Evolutionary conservation across 75 land plant genomes (phyloP), one percentile per base, ranked within the genome.

Genomic region (Selaginella moellendorffii): DNA sequence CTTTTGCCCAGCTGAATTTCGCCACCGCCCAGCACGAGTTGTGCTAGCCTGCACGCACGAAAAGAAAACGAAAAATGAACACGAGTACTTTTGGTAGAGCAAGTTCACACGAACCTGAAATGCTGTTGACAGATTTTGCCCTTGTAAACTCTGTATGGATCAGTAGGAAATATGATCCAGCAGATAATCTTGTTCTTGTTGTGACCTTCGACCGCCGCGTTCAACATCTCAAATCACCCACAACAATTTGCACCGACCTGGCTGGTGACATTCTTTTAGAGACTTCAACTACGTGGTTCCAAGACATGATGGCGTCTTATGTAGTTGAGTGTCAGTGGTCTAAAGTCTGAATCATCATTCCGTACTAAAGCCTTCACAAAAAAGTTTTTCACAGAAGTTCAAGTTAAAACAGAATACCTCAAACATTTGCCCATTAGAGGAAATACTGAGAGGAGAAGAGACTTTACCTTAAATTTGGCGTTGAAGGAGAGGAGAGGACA

Each of bases 291-390:
- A n/a, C n/a, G n/a, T n/a, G n/a, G n/a, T n/a, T n/a, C n/a, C n/a
- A n/a, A n/a, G n/a, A n/a, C n/a, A n/a, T n/a, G n/a, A n/a, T n/a
- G n/a, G n/a, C n/a, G n/a, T n/a, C n/a, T n/a, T n/a, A n/a, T n/a
- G n/a, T n/a, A n/a, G n/a, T n/a, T n/a, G n/a, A n/a, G n/a, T n/a
- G n/a, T n/a, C n/a, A n/a, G n/a, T n/a, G n/a, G n/a, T 85, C 90
- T 73, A 85, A 46, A 30, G 85, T 85, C 53, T 81, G 78, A 54
- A 60, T 88, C 96, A 1, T 74, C 81, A 30, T 81, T 85, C 71
- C 97, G 72, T 52, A 92, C 97, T 51, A 92, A 65, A 24, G 97
- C 97, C 93, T 90, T n/a, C n/a, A n/a, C n/a, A n/a, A n/a, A n/a
- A n/a, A n/a, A n/a, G n/a, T n/a, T n/a, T n/a, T n/a, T n/a, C n/a